Evolutionary conservation across 1,139 yeast genomes (phyloP).

Genomic region (Trichomonascaceae sp.): DNA sequence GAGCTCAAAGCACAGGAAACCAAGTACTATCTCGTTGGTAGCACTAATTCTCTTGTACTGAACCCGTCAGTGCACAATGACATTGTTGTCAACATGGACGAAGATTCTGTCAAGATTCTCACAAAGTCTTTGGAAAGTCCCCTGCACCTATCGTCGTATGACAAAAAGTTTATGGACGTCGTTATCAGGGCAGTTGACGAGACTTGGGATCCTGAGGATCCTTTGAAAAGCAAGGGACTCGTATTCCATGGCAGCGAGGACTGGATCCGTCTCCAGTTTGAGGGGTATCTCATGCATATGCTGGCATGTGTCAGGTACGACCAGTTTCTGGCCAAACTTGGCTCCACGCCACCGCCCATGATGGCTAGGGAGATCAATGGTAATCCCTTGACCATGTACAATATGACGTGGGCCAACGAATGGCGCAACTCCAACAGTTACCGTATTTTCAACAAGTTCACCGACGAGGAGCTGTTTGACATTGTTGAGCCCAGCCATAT

Average conservation of each 20-base stretch:
- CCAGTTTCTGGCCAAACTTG: conserved; percentile 36
- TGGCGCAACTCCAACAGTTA: conserved; percentile 65
- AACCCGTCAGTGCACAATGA: conserved; percentile 50
- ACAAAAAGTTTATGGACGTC: conserved; percentile 57
- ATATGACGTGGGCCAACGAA: conserved; percentile 38
- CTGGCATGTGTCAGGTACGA: conserved; percentile 60
- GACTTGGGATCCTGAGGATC: conserved; percentile 33
- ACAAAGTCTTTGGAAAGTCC: conserved; percentile 30
- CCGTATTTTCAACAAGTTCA: conserved; percentile 51
- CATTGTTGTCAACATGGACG: conserved; percentile 39
- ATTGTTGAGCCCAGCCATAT: conserved; percentile 72
- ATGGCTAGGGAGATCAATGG: conserved; percentile 23
- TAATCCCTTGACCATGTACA: conserved; percentile 38
- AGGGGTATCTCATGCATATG: conserved; percentile 72
- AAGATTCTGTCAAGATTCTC: conserved; percentile 34
- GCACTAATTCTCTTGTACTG: conserved; percentile 70
- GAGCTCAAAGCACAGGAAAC: conserved; percentile 49
- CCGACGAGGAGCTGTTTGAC: conserved; percentile 85
- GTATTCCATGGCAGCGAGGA: conserved; percentile 73
- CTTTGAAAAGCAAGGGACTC: conserved; percentile 33
- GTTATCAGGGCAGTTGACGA: conserved; percentile 28
- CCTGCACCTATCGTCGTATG: conserved; percentile 46
- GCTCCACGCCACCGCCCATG: conserved; percentile 25
- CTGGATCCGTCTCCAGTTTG: conserved; percentile 75
- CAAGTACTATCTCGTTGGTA: conserved; percentile 64